Percentiles rank a stretch among this genome's conserved stretches.
These are phyloP conservation scores for Phialocephala subalpina DNA, from an alignment of 2,329 filamentous ascomycete genomes.

Conservation along the genomic window DNA sequence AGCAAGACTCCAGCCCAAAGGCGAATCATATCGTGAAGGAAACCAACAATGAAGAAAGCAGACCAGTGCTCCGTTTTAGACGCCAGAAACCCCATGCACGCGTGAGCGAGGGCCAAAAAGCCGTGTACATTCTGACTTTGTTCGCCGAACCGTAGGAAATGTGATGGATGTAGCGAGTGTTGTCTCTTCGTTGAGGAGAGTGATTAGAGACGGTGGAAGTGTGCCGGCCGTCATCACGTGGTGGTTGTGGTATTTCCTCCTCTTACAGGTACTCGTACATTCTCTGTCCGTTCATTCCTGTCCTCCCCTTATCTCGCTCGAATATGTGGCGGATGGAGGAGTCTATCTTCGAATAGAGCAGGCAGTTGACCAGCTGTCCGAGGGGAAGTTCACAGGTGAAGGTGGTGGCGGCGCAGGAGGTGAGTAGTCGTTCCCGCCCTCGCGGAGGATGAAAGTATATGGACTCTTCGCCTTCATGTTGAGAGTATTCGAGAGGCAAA, in stretches of 20 bases:
- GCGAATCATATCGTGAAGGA: neutral
- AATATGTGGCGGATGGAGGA: too few relatives aligned
- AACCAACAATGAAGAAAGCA: neutral
- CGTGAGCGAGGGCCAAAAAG: conserved; percentile 8
- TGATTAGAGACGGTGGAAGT: conserved; percentile 4
- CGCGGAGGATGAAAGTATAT: conserved; percentile 34
- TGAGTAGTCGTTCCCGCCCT: conserved; percentile 63
- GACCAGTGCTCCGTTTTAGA: conserved; percentile 1
- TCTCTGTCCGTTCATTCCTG: neutral
- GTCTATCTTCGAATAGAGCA: conserved; percentile 34
- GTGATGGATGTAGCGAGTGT: neutral
- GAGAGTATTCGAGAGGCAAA: conserved; percentile 37
- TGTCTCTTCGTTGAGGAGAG: conserved; percentile 1
- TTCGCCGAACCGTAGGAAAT: neutral
- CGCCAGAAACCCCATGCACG: conserved; percentile 6
- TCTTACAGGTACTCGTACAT: conserved; percentile 11
- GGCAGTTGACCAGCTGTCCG: conserved; percentile 58
- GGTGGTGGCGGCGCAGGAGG: conserved; percentile 72
- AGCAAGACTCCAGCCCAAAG: neutral
- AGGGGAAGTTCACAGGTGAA: conserved; percentile 67
- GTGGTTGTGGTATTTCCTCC: neutral
- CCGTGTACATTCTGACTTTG: neutral
- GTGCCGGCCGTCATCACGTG: conserved; percentile 10
- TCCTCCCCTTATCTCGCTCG: neutral
- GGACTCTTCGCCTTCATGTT: conserved; percentile 39